These are phyloP conservation scores for Chaetoscypha palmicola DNA, from an alignment of 2,329 filamentous ascomycete species.

Conservation along the genomic window DNA sequence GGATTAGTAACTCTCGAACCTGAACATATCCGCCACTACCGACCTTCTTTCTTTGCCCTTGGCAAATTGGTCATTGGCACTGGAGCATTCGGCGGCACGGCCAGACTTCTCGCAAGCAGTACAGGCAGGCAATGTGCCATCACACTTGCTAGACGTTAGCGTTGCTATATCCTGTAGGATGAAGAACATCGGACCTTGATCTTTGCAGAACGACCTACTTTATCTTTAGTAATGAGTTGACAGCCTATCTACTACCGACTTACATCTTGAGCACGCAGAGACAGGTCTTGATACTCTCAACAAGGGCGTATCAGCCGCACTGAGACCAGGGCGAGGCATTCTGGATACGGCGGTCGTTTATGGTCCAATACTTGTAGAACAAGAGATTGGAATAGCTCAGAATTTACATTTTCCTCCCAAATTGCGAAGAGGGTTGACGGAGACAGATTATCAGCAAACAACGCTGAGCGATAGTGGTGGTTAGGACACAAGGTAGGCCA, in stretches of 20 bases:
- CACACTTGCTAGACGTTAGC: no score
- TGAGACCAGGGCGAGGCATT: constrained; percentile 21
- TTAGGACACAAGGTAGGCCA: no score
- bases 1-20: constrained; percentile 15
- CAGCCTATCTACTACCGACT: constrained; percentile 23
- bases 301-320: constrained; percentile 41
- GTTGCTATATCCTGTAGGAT: no score
- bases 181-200: constrained; percentile 65
- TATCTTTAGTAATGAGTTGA: constrained; percentile 5
- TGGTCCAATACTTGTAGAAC: not conserved
- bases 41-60: constrained; percentile 88
- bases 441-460: not conserved
- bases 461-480: not conserved
- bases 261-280: constrained; percentile 71
- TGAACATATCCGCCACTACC: constrained; percentile 16
- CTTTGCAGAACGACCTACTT: constrained; percentile 71
- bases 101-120: constrained; percentile 92
- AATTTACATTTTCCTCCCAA: constrained; percentile 1
- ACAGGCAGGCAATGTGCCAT: constrained; percentile 91
- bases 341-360: not conserved
- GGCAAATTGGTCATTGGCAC: constrained; percentile 92
- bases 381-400: not conserved
- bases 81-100: constrained; percentile 79
- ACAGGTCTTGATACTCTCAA: constrained; percentile 71
- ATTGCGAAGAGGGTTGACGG: no score